Percentiles rank a stretch among this genome's conserved stretches.
phyloP scores from a whole-genome alignment of 2,329 filamentous ascomycete genomes.

The Cryphonectria radicalis region DNA sequence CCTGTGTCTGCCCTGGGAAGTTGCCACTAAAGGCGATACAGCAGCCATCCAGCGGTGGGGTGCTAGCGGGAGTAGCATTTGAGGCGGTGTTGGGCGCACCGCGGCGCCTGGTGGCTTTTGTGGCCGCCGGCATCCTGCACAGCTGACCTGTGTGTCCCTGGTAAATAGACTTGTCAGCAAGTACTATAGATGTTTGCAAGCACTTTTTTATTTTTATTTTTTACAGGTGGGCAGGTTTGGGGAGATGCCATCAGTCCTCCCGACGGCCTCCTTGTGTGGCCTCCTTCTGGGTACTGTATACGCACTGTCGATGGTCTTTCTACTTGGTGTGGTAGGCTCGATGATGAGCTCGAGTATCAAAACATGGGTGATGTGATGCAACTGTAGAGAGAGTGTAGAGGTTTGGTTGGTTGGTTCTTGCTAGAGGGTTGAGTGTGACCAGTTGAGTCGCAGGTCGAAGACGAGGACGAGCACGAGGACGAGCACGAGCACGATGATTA shows the following conservation, averaged over 20 bases:
- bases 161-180: neutral
- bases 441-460: neutral
- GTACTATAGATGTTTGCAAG: neutral
- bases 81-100: constrained; percentile 27
- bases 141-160: neutral
- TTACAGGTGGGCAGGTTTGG: neutral
- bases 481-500: neutral
- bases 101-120: constrained; percentile 18
- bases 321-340: neutral
- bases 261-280: neutral
- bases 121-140: constrained; percentile 18
- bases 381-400: neutral
- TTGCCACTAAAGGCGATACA: constrained; percentile 64
- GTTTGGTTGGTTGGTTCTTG: neutral
- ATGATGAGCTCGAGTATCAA: neutral
- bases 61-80: constrained; percentile 26
- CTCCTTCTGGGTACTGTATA: neutral
- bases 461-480: neutral
- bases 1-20: constrained; percentile 59
- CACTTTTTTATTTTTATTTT: too few species aligned
- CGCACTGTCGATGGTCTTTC: neutral
- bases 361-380: neutral
- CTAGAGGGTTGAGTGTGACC: neutral
- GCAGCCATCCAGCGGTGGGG: constrained; percentile 49
- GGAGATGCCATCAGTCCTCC: neutral